phyloP scores from a whole-genome alignment of 2,329 filamentous ascomycete genomes.

The Botryotinia globosa region DNA sequence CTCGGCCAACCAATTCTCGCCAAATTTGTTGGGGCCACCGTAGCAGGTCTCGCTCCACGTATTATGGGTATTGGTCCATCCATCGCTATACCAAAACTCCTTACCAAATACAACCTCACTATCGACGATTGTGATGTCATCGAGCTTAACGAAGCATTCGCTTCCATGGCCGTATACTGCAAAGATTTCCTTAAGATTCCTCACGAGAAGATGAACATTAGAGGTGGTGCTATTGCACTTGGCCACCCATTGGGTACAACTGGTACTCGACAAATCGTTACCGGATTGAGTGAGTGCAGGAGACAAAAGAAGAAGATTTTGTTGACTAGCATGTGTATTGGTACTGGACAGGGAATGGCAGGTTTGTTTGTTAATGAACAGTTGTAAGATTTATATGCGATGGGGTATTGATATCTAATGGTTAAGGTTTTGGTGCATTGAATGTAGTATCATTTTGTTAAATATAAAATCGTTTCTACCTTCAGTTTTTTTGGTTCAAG shows the following conservation, averaged over 20 bases:
- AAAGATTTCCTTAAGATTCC: conserved; percentile 68
- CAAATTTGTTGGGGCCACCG: conserved; percentile 90
- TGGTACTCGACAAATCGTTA: conserved; percentile 79
- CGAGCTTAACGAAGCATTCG: conserved; percentile 97
- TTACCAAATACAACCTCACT: conserved; percentile 72
- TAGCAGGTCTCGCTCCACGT: conserved; percentile 83
- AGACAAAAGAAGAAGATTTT: conserved; percentile 86
- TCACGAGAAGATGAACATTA: conserved; percentile 74
- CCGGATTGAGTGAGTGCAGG: conserved; percentile 80
- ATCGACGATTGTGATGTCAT: conserved; percentile 83
- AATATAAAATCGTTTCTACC: neutral
- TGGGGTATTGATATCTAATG: neutral
- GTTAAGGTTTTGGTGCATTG: neutral
- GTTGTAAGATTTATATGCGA: conserved; percentile 26
- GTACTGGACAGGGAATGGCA: conserved; percentile 67
- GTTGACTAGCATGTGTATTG: conserved; percentile 86
- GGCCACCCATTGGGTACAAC: conserved; percentile 81
- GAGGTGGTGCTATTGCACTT: conserved; percentile 78
- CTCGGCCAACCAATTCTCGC: conserved; percentile 88
- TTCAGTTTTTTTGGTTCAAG: neutral
- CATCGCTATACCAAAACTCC: conserved; percentile 75
- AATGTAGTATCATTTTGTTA: neutral
- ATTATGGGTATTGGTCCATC: conserved; percentile 95
- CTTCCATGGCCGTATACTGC: conserved; percentile 96
- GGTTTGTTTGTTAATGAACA: conserved; percentile 63